Evolutionary conservation across 164 flowering plant genomes (phyloP).

Genomic region (Taxillus chinensis): DNA sequence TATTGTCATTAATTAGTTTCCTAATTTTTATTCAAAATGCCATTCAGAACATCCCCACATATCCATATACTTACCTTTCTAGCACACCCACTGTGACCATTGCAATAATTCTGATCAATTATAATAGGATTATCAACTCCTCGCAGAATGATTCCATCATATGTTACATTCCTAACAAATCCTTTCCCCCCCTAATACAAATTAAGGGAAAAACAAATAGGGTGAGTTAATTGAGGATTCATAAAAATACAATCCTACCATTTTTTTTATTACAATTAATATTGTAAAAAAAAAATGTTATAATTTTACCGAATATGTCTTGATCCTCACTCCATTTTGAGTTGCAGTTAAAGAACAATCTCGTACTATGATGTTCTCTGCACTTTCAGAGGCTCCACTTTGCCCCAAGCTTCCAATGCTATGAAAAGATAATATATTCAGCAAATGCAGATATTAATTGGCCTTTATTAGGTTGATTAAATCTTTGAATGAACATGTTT

Average conservation of each 20-base stretch:
- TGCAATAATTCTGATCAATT: not conserved
- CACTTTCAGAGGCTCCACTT: not conserved
- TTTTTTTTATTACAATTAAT: not conserved
- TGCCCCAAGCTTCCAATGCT: slow-evolving; percentile 1
- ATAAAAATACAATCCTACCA: no score
- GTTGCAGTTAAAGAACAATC: not conserved
- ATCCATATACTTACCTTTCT: not conserved
- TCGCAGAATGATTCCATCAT: not conserved
- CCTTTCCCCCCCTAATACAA: not conserved
- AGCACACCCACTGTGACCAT: not conserved
- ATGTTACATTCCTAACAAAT: not conserved
- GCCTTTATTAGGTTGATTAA: not conserved
- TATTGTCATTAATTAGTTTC: no score
- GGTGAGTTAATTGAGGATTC: no score
- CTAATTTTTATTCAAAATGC: no score
- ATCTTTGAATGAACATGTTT: not conserved
- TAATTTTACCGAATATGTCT: not conserved
- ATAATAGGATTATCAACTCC: not conserved
- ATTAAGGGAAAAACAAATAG: not conserved
- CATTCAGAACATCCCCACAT: not conserved
- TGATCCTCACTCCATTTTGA: not conserved
- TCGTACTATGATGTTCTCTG: not conserved
- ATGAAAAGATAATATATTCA: not conserved
- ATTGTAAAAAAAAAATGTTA: not conserved
- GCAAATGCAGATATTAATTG: no score